Percentiles rank a stretch among this genome's conserved stretches.
Evolutionary conservation across 2,329 filamentous ascomycete genomes (phyloP).

Genomic region (Fusarium compactum): DNA sequence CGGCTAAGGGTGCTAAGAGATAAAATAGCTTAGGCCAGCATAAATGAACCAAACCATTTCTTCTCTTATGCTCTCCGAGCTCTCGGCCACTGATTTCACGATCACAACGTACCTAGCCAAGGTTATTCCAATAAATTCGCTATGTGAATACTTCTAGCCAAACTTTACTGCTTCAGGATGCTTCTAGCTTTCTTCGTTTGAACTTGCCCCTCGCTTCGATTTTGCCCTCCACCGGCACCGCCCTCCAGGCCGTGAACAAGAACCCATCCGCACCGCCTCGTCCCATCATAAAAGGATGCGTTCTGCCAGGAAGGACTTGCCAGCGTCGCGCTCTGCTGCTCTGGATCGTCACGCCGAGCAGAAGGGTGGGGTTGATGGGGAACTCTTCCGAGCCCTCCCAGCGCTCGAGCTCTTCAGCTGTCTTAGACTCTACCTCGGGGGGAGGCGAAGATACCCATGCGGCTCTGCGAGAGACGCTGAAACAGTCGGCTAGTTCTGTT

Average conservation of each 20-base stretch:
- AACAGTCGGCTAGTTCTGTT: conserved; percentile 81
- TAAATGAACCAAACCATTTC: neutral
- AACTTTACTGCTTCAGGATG: conserved; percentile 23
- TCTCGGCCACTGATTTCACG: neutral
- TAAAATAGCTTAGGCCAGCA: neutral
- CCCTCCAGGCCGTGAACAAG: conserved; percentile 84
- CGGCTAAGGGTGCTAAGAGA: neutral
- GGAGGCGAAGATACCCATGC: conserved; percentile 75
- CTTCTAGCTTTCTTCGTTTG: conserved; percentile 74
- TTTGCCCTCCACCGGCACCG: conserved; percentile 81
- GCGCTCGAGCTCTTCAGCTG: conserved; percentile 62
- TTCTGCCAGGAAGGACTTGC: conserved; percentile 92
- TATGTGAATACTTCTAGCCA: conserved; percentile 4
- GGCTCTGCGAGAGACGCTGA: conserved; percentile 81
- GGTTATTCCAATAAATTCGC: conserved; percentile 1
- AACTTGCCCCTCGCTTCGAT: conserved; percentile 86
- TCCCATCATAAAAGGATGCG: conserved; percentile 93
- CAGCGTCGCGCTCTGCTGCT: conserved; percentile 82
- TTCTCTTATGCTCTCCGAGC: neutral
- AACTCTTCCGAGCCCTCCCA: conserved; percentile 80
- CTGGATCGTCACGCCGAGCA: conserved; percentile 85
- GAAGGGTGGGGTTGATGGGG: conserved; percentile 84
- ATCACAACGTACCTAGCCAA: neutral
- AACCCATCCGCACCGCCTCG: conserved; percentile 91
- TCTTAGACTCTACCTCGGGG: conserved; percentile 58